Evolutionary conservation across 805 yeast genomes (phyloP), one percentile per base, ranked within the genome.

Genomic region (Wickerhamiella sorbophila): DNA sequence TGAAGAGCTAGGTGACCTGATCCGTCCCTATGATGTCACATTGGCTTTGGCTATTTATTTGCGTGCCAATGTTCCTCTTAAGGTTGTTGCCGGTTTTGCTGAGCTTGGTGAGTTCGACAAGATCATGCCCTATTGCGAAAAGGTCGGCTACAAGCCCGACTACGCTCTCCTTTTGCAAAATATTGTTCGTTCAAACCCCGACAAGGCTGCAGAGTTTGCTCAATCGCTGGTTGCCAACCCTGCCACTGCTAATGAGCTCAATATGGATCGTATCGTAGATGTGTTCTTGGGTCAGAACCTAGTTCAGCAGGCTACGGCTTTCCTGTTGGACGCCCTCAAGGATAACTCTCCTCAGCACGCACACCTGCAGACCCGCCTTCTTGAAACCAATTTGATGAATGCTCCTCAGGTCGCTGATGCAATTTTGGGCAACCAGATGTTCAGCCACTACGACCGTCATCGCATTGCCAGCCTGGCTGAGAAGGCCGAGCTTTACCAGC

Each of bases 321-420:
- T 91, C 67, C 67, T 91, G 56, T 70, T 91, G 53, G 98, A 91
- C 62, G 97, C 96, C 8, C 72, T 91, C 59, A 91, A 91, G 67
- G 82, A 79, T 48, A 95, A 91, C 64, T 71, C 79, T 31, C 96
- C 97, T 33, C 80, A 87, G 48, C 95, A 91, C 58, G 96, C 95
- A 15, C 94, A 86, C 56, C 70, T 91, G 57, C 98, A 91, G 70
- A 91, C 98, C 6, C 77, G 94, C 56, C 75, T 91, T 40, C 73
- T 91, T 52, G 98, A 91, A 64, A 85, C 84, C 52, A 91, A 91
- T 62, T 70, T 91, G 59, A 62, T 84, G 58, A 93, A 87, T 60
- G 98, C 98, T 15, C 99, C 99, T 40, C 98, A 91, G 70, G 99
- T 91, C 44, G 99, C 98, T 34, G 98, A 91, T 64, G 99, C 99